Evolutionary conservation across 768 basidiomycete species (phyloP), one percentile per base, ranked within the genome.

Genomic region (Suillus discolor): DNA sequence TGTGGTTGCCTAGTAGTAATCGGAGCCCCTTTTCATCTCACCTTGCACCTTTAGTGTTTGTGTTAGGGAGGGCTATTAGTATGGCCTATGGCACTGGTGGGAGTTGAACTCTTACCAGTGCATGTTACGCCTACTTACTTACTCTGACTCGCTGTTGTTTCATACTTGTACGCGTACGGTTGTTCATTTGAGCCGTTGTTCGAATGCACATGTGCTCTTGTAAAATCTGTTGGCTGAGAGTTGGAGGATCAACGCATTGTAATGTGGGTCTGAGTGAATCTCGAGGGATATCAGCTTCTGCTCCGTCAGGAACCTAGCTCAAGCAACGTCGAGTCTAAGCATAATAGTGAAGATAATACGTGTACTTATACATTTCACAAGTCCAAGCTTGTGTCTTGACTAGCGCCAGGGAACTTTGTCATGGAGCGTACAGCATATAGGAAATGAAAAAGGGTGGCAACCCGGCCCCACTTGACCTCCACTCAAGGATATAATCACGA

Each of bases 101-200:
- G 11, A 60, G 59, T 25, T 60, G 59, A 42, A 18, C 59, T 60
- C 39, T 39, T 6, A 5, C 28, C 9, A 18, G 18, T 41, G 57
- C 39, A 28, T 16, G 57, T 41, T 41, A 15, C 3, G 57, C 6
- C 39, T 59, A 7, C 25, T 25, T 51, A 51, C 47, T 49, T 51
- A 59, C 57, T 25, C 11, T 34, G 6, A 39, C 25, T 41, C n/a
- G 54, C 39, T 28, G 23, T 39, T 59, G 39, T 59, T 59, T 25
- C 25, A 60, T 60, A 60, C 25, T 60, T 60, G 59, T 60, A 60
- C 28, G 41, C 41, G 59, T 60, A 60, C 28, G 41, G 42, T 60
- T 60, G 59, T 42, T 42, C 59, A 42, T 60, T 42, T 42, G 3
- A 60, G 39, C 25, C 28, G 41, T 42, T 42, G 59, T 60, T 31